phyloP scores from a whole-genome alignment of 768 basidiomycete species.

The Amanita fuliginea region DNA sequence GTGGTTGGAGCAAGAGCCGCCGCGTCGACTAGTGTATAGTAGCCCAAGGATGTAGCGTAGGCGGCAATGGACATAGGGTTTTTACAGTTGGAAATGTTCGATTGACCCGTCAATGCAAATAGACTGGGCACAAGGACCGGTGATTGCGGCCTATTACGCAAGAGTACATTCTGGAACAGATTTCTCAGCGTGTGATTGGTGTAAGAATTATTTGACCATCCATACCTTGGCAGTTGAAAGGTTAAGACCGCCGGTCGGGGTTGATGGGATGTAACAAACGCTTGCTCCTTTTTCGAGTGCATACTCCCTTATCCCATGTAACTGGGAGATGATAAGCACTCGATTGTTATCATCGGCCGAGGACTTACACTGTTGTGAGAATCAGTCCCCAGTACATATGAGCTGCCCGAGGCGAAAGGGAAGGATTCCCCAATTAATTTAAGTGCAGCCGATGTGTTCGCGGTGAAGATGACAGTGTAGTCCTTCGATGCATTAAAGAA shows the following conservation, averaged over 20 bases:
- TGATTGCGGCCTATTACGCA: slow-evolving; percentile 36
- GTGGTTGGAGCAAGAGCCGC: slow-evolving; percentile 74
- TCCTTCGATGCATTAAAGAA: slow-evolving; percentile 70
- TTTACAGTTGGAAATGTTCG: slow-evolving; percentile 74
- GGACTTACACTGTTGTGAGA: slow-evolving; percentile 67
- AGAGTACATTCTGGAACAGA: slow-evolving; percentile 37
- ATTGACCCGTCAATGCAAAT: slow-evolving; percentile 71
- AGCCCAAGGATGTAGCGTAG: slow-evolving; percentile 59
- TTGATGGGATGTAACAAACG: slow-evolving; percentile 56
- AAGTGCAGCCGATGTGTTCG: slow-evolving; percentile 70
- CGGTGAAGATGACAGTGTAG: slow-evolving; percentile 74
- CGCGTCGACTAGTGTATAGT: slow-evolving; percentile 68
- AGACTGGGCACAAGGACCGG: slow-evolving; percentile 35
- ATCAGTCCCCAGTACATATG: slow-evolving; percentile 61
- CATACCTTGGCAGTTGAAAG: slow-evolving; percentile 45
- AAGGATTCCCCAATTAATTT: slow-evolving; percentile 79
- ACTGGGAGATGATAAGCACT: slow-evolving; percentile 13
- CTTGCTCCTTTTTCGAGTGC: slow-evolving; percentile 43
- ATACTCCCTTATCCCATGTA: slow-evolving; percentile 69
- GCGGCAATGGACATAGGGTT: slow-evolving; percentile 51
- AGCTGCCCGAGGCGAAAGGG: slow-evolving; percentile 49
- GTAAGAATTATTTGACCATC: not conserved
- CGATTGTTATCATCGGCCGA: not conserved
- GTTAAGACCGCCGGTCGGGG: slow-evolving; percentile 55
- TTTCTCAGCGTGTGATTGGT: not conserved